A percentile compares a stretch with the other conserved stretches of the same genome.
These are phyloP conservation scores for Spergularia bocconei DNA, from an alignment of 148 eudicot species.

Conservation along the genomic window DNA sequence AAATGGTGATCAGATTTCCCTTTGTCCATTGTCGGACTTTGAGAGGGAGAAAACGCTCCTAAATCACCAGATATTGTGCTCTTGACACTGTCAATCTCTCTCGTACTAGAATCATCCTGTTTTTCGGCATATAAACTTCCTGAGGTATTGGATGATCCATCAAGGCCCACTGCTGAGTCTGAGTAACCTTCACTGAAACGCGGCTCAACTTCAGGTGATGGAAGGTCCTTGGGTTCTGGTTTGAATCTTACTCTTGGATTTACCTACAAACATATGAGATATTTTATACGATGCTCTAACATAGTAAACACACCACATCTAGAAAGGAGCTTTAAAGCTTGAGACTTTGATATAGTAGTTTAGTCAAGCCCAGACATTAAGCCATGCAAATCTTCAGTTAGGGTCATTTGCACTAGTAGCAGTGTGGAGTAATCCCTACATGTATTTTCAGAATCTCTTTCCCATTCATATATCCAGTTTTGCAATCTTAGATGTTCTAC, in stretches of 20 bases:
- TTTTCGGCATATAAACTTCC: conserved; percentile 80
- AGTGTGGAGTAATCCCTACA: no score
- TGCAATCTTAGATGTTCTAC: no score
- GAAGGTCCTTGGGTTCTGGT: conserved; percentile 59
- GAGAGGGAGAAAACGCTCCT: conserved; percentile 38
- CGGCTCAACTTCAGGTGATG: conserved; percentile 68
- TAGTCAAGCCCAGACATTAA: no score
- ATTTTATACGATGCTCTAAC: conserved; percentile 3
- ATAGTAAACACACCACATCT: background rate
- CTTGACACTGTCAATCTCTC: conserved; percentile 74
- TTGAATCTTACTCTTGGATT: conserved; percentile 50
- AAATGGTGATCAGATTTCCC: conserved; percentile 38
- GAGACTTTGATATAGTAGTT: no score
- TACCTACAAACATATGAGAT: conserved; percentile 36
- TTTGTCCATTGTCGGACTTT: conserved; percentile 45
- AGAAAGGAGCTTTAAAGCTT: no score
- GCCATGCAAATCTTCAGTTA: no score
- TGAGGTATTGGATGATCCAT: conserved; percentile 76
- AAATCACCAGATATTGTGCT: conserved; percentile 51
- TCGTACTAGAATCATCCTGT: conserved; percentile 54
- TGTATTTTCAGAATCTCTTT: no score
- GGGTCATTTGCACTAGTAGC: no score
- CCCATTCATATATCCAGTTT: no score
- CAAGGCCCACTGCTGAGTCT: conserved; percentile 57
- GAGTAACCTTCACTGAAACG: conserved; percentile 56